Conservation (phyloP, 257 asterid species). For the Solanum chaucha region DNA sequence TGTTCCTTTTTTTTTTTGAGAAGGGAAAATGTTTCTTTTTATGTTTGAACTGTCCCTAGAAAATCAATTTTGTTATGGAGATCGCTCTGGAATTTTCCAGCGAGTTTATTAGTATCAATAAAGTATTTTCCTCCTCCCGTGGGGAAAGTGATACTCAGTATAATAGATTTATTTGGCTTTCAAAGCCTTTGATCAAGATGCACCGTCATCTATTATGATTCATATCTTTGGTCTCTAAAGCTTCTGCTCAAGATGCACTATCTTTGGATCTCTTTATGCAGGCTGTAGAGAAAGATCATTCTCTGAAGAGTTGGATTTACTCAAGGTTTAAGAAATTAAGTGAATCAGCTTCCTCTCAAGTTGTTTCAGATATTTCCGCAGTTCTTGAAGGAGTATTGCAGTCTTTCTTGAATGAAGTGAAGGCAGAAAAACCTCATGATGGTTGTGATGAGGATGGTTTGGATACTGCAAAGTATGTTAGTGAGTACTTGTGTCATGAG, state of each 20-base stretch:
- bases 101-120: neutral
- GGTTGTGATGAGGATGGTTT: constrained; percentile 32
- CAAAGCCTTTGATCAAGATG: neutral
- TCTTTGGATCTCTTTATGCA: constrained; percentile 29
- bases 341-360: constrained; percentile 54
- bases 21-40: neutral
- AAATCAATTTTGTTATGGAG: neutral
- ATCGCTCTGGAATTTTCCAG: neutral
- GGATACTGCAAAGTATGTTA: constrained; percentile 32
- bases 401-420: constrained; percentile 47
- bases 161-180: neutral
- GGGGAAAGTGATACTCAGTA: neutral
- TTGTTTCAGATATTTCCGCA: constrained; percentile 52
- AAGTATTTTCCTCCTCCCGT: neutral
- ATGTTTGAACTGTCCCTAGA: neutral
- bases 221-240: constrained; percentile 3
- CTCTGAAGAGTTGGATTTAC: constrained; percentile 47
- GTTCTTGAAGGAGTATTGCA: constrained; percentile 52
- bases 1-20: neutral
- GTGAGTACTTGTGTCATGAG: constrained; percentile 27
- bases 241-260: constrained; percentile 14
- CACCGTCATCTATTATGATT: neutral
- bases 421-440: constrained; percentile 29
- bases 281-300: constrained; percentile 56
- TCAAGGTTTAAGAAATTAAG: constrained; percentile 55